Conservation (phyloP, 2,329 filamentous ascomycete species). For the Zalaria obscura region DNA sequence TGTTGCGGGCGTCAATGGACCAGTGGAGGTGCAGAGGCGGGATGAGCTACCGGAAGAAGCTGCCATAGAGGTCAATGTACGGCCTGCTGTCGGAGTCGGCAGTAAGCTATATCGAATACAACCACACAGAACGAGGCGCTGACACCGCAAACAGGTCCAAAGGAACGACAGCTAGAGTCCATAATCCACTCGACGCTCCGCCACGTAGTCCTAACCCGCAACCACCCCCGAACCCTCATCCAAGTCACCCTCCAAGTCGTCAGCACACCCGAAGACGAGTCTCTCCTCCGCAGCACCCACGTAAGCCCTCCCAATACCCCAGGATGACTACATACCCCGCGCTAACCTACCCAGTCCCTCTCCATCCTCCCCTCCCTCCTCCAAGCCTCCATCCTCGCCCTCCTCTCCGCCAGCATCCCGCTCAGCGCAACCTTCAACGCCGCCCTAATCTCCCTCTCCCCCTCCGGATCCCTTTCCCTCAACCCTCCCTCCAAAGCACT, state of each 20-base stretch:
- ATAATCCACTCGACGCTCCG: constrained; percentile 58
- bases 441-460: constrained; percentile 21
- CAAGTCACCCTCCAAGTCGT: constrained; percentile 71
- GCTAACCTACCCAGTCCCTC: constrained; percentile 44
- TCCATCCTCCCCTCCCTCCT: constrained; percentile 68
- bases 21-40: constrained; percentile 74
- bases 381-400: constrained; percentile 62
- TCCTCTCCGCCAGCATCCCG: constrained; percentile 72
- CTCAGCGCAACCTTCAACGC: constrained; percentile 58
- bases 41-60: constrained; percentile 91
- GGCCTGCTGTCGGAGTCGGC: constrained; percentile 72
- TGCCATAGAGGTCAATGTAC: constrained; percentile 75
- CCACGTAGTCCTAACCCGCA: constrained; percentile 59
- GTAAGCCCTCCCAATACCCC: constrained; percentile 28
- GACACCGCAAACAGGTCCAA: constrained; percentile 18
- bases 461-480: background rate
- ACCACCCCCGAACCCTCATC: constrained; percentile 63
- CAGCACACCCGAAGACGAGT: constrained; percentile 51
- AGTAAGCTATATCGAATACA: constrained; percentile 34
- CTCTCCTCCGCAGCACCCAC: constrained; percentile 42
- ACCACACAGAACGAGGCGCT: background rate
- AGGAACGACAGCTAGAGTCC: constrained; percentile 62
- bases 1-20: constrained; percentile 78
- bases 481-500: constrained; percentile 52
- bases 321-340: constrained; percentile 2